A percentile compares a stretch with the other conserved stretches of the same genome.
Conservation (phyloP, 768 basidiomycete species). For the Kondoa subrosea region DNA sequence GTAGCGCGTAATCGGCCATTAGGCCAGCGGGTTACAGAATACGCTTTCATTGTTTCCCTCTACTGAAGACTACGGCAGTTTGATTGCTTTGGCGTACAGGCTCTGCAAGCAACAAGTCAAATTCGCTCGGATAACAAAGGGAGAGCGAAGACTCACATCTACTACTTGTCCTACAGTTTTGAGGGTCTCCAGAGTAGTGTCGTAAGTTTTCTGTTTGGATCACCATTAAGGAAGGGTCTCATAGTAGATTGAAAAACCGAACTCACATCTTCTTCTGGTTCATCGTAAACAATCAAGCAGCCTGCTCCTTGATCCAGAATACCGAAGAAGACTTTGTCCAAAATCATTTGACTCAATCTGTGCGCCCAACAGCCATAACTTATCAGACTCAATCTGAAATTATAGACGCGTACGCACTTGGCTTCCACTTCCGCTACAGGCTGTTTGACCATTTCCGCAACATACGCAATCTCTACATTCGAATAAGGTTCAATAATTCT, state of each 20-base stretch:
- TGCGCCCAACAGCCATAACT: background rate
- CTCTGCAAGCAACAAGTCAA: background rate
- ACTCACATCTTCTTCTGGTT: constrained; percentile 51
- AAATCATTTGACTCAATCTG: constrained; percentile 92
- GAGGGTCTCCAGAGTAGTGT: constrained; percentile 71
- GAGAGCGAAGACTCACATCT: constrained; percentile 33
- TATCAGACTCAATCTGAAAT: background rate
- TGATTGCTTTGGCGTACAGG: constrained; percentile 6
- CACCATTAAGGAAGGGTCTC: background rate
- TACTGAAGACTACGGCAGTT: constrained; percentile 2
- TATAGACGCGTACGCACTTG: constrained; percentile 17
- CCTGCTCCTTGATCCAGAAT: constrained; percentile 94
- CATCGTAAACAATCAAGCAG: constrained; percentile 76
- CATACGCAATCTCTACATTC: constrained; percentile 72
- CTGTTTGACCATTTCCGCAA: constrained; percentile 56
- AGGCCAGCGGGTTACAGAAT: no score
- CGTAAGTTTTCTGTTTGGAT: constrained; percentile 57
- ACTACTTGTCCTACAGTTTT: constrained; percentile 89
- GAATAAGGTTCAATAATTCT: constrained; percentile 93
- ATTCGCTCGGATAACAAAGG: background rate
- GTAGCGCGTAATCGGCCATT: no score
- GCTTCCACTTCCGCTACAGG: constrained; percentile 22
- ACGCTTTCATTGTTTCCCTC: no score
- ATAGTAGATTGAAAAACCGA: background rate
- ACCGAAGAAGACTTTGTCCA: constrained; percentile 83